Evolutionary conservation across 2,329 filamentous ascomycete genomes (phyloP), one percentile per base, ranked within the genome.

Genomic region (Calonectria pauciramosa): DNA sequence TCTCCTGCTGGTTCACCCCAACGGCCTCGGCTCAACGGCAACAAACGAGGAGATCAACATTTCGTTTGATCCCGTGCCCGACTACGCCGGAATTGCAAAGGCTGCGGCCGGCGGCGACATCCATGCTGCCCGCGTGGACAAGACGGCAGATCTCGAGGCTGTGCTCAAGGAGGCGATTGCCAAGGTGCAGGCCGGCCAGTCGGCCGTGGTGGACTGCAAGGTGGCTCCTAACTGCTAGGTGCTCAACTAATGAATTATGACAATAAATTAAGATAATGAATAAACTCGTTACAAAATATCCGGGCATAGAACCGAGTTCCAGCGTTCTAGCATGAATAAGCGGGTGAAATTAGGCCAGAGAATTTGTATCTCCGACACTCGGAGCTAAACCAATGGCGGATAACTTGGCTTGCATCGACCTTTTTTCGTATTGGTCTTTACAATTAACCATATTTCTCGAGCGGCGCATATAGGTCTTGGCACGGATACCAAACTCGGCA

Each of bases 11-110:
- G 90, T 92, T 0, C 91, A 92, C 75, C 91, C 91, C 0, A 85
- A 92, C 5, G 91, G 91, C 0, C 81, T 89, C 3, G 90, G 88
- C 1, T 88, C 90, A 32, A 86, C 83, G 78, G 89, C 89, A 0
- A 89, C 86, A n/a, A 92, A 92, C 80, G 90, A 91, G 72, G 91
- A 92, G 80, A 88, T 92, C 77, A 92, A 92, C 79, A 92, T 92
- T 76, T 90, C 89, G 1, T 92, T 93, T 75, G 86, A 87, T 32
- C 91, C 91, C 0, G 85, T 86, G 6, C 91, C 91, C 0, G 90
- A 93, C 81, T 93, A 91, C 78, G 82, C 89, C 0, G 91, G 90
- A 47, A 91, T 93, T 65, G 91, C 91, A 26, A 91, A 91, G 84
- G 91, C 91, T 1, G 90, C 91, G 0, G 88, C 89, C 0, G 89